Percentiles rank a stretch among this genome's conserved stretches.
Evolutionary conservation across 345 rosid species (phyloP).

Genomic region (Salix exigua): DNA sequence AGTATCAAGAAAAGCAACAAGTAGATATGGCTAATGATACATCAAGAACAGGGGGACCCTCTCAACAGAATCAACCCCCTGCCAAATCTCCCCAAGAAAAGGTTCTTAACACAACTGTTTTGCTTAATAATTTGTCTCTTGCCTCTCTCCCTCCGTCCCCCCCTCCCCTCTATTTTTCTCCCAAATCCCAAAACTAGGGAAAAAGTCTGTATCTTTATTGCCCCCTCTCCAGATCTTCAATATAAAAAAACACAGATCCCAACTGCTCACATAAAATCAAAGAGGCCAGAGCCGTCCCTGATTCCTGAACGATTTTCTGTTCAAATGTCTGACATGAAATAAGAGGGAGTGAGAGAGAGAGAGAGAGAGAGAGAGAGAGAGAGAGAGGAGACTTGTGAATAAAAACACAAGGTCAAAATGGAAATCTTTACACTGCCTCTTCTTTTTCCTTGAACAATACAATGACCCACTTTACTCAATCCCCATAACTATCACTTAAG

Average conservation of each 20-base stretch:
- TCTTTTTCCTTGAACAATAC: constrained; percentile 6
- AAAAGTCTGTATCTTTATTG: constrained; percentile 35
- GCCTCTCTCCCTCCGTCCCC: not conserved
- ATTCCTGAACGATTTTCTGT: constrained; percentile 42
- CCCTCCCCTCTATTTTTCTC: not conserved
- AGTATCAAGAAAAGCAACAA: constrained; percentile 31
- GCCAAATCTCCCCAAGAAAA: constrained; percentile 65
- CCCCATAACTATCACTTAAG: constrained; percentile 40
- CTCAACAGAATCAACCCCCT: constrained; percentile 52
- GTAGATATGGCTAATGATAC: constrained; percentile 45
- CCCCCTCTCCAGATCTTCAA: constrained; percentile 30
- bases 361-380: not conserved
- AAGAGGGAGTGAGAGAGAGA: constrained; percentile 17
- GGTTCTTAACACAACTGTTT: constrained; percentile 42
- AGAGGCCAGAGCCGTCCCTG: constrained; percentile 24
- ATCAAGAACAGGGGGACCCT: constrained; percentile 37
- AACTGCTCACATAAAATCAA: constrained; percentile 40
- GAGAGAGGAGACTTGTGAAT: constrained; percentile 6
- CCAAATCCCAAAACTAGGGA: constrained; percentile 39
- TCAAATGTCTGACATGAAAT: constrained; percentile 31
- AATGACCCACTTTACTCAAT: constrained; percentile 30
- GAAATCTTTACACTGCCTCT: constrained; percentile 37
- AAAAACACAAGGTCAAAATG: constrained; percentile 17
- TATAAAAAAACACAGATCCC: constrained; percentile 49
- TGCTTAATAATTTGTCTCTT: constrained; percentile 14